Evolutionary conservation across 1,139 yeast genomes (phyloP), one percentile per base, ranked within the genome.

Genomic region (Sugiyamaella novakii): DNA sequence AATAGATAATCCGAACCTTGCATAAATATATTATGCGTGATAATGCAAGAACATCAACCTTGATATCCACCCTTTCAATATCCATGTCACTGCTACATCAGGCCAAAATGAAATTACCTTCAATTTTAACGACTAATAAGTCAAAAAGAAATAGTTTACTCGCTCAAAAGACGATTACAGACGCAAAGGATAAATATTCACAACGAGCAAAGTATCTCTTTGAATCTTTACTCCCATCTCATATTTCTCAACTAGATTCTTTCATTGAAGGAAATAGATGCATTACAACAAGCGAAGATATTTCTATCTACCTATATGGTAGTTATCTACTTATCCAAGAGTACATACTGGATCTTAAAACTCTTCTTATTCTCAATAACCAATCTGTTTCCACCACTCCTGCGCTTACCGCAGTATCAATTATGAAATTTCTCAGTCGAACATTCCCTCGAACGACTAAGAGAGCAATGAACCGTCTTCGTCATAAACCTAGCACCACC

Each of bases 371-470:
- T 17, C 33, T 38, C 21, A n/a, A 11, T 12, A 17, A 24, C 11
- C 33, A 15, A 17, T 3, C n/a, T 10, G 14, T 12, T 6, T 5
- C 42, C n/a, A 10, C 33, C 42, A 12, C 25, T n/a, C 10, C 12
- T 28, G 11, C 41, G 5, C 27, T 24, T 7, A 27, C 12, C 14
- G 11, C 10, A 17, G 12, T 27, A 8, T 28, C 42, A 5, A 31
- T 27, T 6, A 31, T 38, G 17, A 27, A 38, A 27, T 38, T 38
- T 38, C 33, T 38, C 12, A 17, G 25, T 5, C 15, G 14, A 27
- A 38, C 42, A 3, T 38, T 38, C 15, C 42, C 42, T 17, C 31
- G 33, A n/a, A 14, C 42, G 15, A 38, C 42, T 10, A 25, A 21
- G 17, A n/a, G 17, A 15, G 14, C 28, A 3, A 25, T 25, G 11